These are phyloP conservation scores for Globisporangium cystogenes DNA, from an alignment of 352 stramenopile genomes.

Conservation along the genomic window DNA sequence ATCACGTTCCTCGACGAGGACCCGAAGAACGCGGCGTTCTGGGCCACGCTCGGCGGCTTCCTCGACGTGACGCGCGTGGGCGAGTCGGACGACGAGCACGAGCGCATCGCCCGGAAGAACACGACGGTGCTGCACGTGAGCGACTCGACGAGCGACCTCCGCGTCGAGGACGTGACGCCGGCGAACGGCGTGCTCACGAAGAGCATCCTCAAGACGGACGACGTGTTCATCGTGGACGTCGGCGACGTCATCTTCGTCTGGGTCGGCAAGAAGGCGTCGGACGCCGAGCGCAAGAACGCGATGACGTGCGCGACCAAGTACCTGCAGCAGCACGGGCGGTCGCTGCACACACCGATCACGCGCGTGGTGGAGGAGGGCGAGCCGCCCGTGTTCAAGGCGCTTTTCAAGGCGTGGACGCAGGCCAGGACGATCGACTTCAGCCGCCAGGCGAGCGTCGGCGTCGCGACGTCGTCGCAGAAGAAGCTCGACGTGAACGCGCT, in stretches of 20 bases:
- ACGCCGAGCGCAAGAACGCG: conserved; percentile 82
- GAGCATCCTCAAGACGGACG: conserved; percentile 71
- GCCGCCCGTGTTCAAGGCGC: conserved; percentile 76
- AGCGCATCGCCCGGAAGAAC: conserved; percentile 51
- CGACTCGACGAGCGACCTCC: conserved; percentile 51
- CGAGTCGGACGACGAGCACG: conserved; percentile 56
- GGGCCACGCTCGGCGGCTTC: conserved; percentile 87
- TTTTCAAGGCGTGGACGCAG: conserved; percentile 77
- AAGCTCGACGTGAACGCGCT: conserved; percentile 56
- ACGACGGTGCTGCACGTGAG: conserved; percentile 77
- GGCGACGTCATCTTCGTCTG: conserved; percentile 89
- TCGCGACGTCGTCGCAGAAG: conserved; percentile 43
- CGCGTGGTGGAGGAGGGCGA: conserved; percentile 84
- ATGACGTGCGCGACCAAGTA: conserved; percentile 85
- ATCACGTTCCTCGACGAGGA: conserved; percentile 89
- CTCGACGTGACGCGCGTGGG: conserved; percentile 56
- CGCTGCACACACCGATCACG: conserved; percentile 67
- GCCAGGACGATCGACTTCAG: conserved; percentile 67
- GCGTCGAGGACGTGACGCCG: conserved; percentile 60
- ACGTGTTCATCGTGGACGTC: conserved; percentile 93
- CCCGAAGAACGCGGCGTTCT: conserved; percentile 89
- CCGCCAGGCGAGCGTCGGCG: conserved; percentile 35
- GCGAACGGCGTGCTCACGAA: conserved; percentile 71
- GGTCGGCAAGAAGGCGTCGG: conserved; percentile 84
- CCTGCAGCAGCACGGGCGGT: conserved; percentile 52